Evolutionary conservation across 257 asterid species (phyloP).

Genomic region (Plantago ovata): DNA sequence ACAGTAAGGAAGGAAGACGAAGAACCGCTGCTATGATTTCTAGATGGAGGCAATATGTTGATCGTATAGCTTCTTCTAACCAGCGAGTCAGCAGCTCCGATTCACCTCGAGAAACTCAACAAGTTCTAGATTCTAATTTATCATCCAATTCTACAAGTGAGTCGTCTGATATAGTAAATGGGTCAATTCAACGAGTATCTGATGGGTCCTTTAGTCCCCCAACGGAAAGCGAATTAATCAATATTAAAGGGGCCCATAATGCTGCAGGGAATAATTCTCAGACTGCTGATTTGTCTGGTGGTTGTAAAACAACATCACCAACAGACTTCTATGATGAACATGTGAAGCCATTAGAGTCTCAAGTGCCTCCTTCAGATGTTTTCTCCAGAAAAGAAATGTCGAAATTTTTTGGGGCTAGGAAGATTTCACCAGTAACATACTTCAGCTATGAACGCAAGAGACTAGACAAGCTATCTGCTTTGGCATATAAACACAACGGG

Average conservation of each 20-base stretch:
- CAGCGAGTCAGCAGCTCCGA: constrained; percentile 30
- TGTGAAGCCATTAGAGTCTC: constrained; percentile 76
- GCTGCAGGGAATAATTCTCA: constrained; percentile 22
- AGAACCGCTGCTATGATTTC: constrained; percentile 88
- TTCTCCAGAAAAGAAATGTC: constrained; percentile 88
- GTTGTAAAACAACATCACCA: constrained; percentile 27
- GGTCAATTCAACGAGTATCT: constrained; percentile 25
- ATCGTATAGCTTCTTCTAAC: constrained; percentile 36
- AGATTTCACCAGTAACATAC: constrained; percentile 63
- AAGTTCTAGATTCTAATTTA: constrained; percentile 27
- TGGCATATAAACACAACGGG: constrained; percentile 32
- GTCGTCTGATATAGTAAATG: constrained; percentile 34
- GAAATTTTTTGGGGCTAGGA: constrained; percentile 48
- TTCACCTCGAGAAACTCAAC: constrained; percentile 31
- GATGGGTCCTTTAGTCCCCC: constrained; percentile 22
- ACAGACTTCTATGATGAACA: constrained; percentile 23
- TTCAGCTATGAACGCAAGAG: constrained; percentile 56
- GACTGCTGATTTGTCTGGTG: constrained; percentile 18
- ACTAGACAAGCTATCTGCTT: constrained; percentile 42
- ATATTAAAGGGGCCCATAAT: constrained; percentile 25
- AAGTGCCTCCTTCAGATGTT: constrained; percentile 71
- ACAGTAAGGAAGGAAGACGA: constrained; percentile 88
- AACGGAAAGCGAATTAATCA: constrained; percentile 22
- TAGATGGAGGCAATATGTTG: constrained; percentile 82
- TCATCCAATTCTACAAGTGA: constrained; percentile 25